phyloP scores from a whole-genome alignment of 306 rosid genomes.

The Dalbergia cultrata region DNA sequence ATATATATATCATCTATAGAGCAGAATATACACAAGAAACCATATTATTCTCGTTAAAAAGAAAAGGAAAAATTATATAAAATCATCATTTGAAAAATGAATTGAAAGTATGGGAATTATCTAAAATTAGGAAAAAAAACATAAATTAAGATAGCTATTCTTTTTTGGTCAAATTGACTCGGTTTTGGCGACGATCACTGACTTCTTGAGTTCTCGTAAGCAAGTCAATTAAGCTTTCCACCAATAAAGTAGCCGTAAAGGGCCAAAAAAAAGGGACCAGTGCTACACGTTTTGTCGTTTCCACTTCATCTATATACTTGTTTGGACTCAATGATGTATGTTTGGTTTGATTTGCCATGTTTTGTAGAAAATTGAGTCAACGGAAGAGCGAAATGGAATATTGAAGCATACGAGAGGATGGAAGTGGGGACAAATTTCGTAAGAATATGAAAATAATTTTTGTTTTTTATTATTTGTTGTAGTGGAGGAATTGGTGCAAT shows the following conservation, averaged over 20 bases:
- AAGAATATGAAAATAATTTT: too few species aligned
- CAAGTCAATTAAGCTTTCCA: neutral
- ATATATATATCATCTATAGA: too few species aligned
- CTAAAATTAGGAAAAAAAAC: neutral
- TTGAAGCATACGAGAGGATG: too few species aligned
- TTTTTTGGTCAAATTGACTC: neutral
- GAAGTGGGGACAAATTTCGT: too few species aligned
- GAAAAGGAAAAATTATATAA: neutral
- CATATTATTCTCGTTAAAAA: too few species aligned
- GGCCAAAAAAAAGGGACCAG: neutral
- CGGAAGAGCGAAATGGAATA: too few species aligned
- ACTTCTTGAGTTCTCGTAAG: neutral
- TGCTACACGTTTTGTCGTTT: constrained; percentile 24
- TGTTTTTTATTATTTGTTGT: too few species aligned
- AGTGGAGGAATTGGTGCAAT: too few species aligned
- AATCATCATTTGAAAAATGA: neutral
- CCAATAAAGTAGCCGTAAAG: neutral
- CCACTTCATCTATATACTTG: neutral
- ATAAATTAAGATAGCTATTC: too few species aligned
- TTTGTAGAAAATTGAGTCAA: neutral
- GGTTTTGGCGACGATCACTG: neutral
- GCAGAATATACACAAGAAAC: too few species aligned
- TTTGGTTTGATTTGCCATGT: neutral
- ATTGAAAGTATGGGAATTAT: neutral
- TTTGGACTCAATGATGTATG: neutral